Evolutionary conservation across 2,329 filamentous ascomycete species (phyloP).

Genomic region (Furcasterigmium sp.): DNA sequence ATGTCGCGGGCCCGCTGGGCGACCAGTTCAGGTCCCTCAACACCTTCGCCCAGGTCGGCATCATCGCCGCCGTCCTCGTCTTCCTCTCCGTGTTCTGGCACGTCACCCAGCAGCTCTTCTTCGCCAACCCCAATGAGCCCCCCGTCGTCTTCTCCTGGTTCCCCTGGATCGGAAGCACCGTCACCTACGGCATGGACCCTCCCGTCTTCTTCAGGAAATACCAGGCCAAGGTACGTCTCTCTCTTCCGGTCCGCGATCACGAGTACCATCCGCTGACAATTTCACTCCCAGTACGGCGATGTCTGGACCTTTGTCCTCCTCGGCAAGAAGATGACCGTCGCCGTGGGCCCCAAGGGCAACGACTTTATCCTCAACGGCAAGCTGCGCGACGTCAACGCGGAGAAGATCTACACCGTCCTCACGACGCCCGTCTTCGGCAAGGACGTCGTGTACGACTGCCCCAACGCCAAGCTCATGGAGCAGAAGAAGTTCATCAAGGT

Average conservation of each 20-base stretch:
- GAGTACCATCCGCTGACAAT: too few species aligned
- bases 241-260: too few species aligned
- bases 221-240: conserved; percentile 64
- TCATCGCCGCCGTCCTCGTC: conserved; percentile 38
- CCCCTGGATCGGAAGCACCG: conserved; percentile 81
- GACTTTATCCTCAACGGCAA: conserved; percentile 92
- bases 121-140: conserved; percentile 77
- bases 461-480: conserved; percentile 89
- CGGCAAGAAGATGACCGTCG: conserved; percentile 85
- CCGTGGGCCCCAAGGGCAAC: conserved; percentile 75
- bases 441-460: conserved; percentile 87
- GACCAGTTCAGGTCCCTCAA: conserved; percentile 45
- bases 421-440: conserved; percentile 70
- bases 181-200: conserved; percentile 93
- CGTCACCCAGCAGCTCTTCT: conserved; percentile 71
- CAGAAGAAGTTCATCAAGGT: conserved; percentile 94
- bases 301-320: conserved; percentile 86
- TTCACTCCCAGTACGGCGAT: conserved; percentile 69
- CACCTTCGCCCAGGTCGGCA: conserved; percentile 39
- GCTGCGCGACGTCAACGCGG: conserved; percentile 81
- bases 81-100: conserved; percentile 65
- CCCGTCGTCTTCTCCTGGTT: conserved; percentile 78
- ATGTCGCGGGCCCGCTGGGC: conserved; percentile 43
- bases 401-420: conserved; percentile 82
- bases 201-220: conserved; percentile 77